Percentiles rank a stretch among this genome's conserved stretches.
Evolutionary conservation across 345 rosid species (phyloP).

Genomic region (Abelmoschus esculentus): DNA sequence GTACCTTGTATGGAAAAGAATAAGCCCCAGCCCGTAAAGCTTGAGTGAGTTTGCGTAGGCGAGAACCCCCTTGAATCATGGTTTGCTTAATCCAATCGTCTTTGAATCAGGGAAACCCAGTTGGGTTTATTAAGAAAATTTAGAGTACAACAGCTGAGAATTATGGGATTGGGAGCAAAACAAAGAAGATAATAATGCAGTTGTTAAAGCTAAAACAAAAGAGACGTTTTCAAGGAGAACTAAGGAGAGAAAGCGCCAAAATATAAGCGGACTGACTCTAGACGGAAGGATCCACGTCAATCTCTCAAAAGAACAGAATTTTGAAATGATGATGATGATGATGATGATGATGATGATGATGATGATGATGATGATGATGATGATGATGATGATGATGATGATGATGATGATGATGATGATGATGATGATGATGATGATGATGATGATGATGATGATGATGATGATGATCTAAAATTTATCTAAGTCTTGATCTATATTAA

Average conservation of each 20-base stretch:
- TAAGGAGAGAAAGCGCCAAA: background rate
- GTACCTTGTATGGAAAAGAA: conserved; percentile 27
- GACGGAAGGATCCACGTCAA: background rate
- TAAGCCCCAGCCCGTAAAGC: conserved; percentile 4
- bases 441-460: no score
- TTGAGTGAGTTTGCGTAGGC: conserved; percentile 16
- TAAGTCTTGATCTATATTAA: no score
- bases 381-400: no score
- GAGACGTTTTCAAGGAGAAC: conserved; percentile 1
- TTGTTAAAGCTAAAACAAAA: background rate
- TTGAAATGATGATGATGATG: no score
- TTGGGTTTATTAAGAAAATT: background rate
- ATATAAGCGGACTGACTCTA: background rate
- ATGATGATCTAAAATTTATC: no score
- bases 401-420: no score
- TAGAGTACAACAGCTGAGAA: background rate
- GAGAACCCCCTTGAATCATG: conserved; percentile 22
- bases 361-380: no score
- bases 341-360: no score
- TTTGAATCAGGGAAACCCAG: background rate
- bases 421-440: no score
- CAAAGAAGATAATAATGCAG: background rate
- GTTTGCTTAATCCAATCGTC: background rate
- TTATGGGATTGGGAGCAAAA: background rate
- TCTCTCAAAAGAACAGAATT: background rate